phyloP scores from a whole-genome alignment of 805 yeast species.

The Yamadazyma kitorensis region DNA sequence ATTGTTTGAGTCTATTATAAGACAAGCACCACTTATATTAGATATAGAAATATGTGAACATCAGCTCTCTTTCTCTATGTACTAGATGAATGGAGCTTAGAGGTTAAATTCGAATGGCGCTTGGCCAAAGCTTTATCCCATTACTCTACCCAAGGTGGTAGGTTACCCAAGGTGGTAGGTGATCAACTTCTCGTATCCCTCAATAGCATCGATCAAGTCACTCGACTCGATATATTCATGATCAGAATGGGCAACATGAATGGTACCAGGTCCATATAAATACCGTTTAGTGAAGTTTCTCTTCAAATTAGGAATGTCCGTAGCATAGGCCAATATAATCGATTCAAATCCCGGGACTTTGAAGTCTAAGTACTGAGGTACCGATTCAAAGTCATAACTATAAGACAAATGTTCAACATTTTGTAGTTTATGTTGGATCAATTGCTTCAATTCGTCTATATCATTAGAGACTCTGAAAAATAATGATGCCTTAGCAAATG shows the following conservation, averaged over 20 bases:
- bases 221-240: conserved; percentile 49
- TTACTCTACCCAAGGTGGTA: no score
- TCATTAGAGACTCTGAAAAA: conserved; percentile 55
- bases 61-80: no score
- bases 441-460: conserved; percentile 31
- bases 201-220: conserved; percentile 50
- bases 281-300: conserved; percentile 35
- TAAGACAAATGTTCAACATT: conserved; percentile 22
- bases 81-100: no score
- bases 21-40: conserved; percentile 29
- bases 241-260: conserved; percentile 58
- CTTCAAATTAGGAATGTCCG: conserved; percentile 34
- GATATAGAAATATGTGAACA: conserved; percentile 48
- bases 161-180: no score
- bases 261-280: conserved; percentile 67
- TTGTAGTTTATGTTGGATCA: conserved; percentile 34
- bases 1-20: conserved; percentile 47
- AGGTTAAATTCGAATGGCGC: no score
- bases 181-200: conserved; percentile 49
- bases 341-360: conserved; percentile 65
- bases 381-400: conserved; percentile 17
- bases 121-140: no score
- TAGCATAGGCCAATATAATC: conserved; percentile 47
- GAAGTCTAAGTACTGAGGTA: conserved; percentile 50
- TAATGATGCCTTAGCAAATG: conserved; percentile 47